Evolutionary conservation across 768 basidiomycete genomes (phyloP).

Genomic region (Tephrocybe sp.): DNA sequence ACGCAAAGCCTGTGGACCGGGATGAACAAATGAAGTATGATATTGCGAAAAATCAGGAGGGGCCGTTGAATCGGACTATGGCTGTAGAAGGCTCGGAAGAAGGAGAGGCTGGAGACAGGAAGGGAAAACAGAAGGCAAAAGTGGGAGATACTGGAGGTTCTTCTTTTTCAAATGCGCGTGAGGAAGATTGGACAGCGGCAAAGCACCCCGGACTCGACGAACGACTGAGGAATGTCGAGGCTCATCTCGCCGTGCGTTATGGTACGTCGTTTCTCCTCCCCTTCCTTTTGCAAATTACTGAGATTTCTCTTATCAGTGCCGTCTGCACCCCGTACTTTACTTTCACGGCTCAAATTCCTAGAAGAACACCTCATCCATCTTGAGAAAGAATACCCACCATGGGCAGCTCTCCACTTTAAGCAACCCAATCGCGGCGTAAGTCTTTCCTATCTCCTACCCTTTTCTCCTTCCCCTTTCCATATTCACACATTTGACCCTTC

Average conservation of each 20-base stretch:
- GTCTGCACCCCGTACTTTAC: conserved; percentile 61
- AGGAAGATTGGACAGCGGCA: conserved; percentile 34
- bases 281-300: neutral
- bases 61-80: conserved; percentile 65
- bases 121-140: conserved; percentile 13
- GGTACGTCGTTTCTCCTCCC: conserved; percentile 41
- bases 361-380: conserved; percentile 78
- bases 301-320: conserved; percentile 50
- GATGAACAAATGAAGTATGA: conserved; percentile 86
- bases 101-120: conserved; percentile 19
- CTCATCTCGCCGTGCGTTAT: conserved; percentile 72
- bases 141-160: neutral
- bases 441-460: conserved; percentile 15
- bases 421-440: conserved; percentile 80
- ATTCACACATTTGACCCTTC: too few species aligned
- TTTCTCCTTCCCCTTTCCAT: neutral
- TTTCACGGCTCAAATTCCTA: conserved; percentile 64
- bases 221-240: conserved; percentile 65
- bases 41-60: conserved; percentile 82
- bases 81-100: conserved; percentile 5
- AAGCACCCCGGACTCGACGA: conserved; percentile 63
- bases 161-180: conserved; percentile 11
- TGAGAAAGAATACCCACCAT: conserved; percentile 83
- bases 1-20: conserved; percentile 69
- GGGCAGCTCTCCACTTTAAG: conserved; percentile 88